phyloP scores from a whole-genome alignment of 1,284 basidiomycete species.

The Cryptococcus sp. region DNA sequence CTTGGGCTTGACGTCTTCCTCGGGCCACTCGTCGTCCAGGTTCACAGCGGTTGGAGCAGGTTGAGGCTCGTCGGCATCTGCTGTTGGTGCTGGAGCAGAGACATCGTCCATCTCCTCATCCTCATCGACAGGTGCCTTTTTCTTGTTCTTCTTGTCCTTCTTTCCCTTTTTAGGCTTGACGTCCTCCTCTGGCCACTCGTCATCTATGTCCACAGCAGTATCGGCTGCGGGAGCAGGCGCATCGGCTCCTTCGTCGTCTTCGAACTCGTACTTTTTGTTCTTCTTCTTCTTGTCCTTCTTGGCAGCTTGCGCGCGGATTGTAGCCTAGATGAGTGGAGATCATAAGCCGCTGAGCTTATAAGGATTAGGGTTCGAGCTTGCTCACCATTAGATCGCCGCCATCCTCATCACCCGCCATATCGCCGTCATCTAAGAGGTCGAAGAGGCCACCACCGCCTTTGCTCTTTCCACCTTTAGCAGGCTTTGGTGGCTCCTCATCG shows the following conservation, averaged over 20 bases:
- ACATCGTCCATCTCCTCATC: slow-evolving; percentile 42
- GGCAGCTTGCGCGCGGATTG: slow-evolving; percentile 30
- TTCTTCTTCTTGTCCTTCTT: slow-evolving; percentile 46
- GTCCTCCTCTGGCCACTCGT: slow-evolving; percentile 53
- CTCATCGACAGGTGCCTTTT: slow-evolving; percentile 25
- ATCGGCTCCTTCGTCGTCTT: slow-evolving; percentile 36
- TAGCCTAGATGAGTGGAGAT: slow-evolving; percentile 15
- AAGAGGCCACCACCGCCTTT: slow-evolving; percentile 49
- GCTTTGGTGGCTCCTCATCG: slow-evolving; percentile 62
- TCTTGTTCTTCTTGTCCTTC: slow-evolving; percentile 44
- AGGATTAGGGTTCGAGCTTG: slow-evolving; percentile 12
- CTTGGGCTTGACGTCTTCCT: slow-evolving; percentile 53
- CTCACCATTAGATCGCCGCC: slow-evolving; percentile 81
- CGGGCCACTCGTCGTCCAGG: slow-evolving; percentile 52
- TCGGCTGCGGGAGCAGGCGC: slow-evolving; percentile 22
- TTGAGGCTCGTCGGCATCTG: slow-evolving; percentile 29
- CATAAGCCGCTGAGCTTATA: neutral
- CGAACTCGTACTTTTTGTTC: slow-evolving; percentile 31
- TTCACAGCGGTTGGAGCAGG: slow-evolving; percentile 22
- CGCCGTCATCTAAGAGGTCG: slow-evolving; percentile 51
- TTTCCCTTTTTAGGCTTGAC: slow-evolving; percentile 56
- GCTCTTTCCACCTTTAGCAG: slow-evolving; percentile 56
- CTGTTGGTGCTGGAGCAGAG: slow-evolving; percentile 24
- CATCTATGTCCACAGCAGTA: slow-evolving; percentile 35
- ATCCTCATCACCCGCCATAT: slow-evolving; percentile 64